These are phyloP conservation scores for Kregervanrija delftensis DNA, from an alignment of 805 yeast genomes.

Conservation along the genomic window DNA sequence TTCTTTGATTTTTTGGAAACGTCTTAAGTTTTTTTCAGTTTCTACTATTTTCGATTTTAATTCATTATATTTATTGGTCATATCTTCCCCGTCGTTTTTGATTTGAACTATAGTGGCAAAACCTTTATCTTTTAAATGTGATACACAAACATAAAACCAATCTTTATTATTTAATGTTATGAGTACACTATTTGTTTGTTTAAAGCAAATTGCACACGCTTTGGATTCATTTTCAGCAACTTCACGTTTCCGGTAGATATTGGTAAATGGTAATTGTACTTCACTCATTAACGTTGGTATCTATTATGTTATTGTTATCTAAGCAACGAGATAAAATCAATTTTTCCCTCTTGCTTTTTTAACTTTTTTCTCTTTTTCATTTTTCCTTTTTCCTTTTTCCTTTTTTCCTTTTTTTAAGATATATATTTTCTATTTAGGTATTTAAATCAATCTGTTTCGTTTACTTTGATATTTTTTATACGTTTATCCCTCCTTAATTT, in stretches of 20 bases:
- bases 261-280: conserved; percentile 19
- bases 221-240: conserved; percentile 37
- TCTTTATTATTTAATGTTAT: conserved; percentile 37
- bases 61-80: conserved; percentile 14
- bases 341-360: no score
- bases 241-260: conserved; percentile 32
- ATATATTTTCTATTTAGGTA: not conserved
- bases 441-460: no score
- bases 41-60: conserved; percentile 19
- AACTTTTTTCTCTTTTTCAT: not conserved
- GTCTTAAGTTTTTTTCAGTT: conserved; percentile 28
- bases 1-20: conserved; percentile 26
- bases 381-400: no score
- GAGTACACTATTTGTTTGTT: conserved; percentile 39
- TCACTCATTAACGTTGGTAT: not conserved
- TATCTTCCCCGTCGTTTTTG: conserved; percentile 17
- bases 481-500: no score
- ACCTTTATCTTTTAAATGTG: conserved; percentile 39
- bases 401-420: not conserved
- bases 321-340: no score
- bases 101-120: conserved; percentile 34
- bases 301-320: no score
- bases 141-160: conserved; percentile 45
- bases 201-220: conserved; percentile 46
- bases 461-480: no score